Evolutionary conservation across 2,329 filamentous ascomycete species (phyloP), one percentile per base, ranked within the genome.

Genomic region (Ophiostoma sp.): DNA sequence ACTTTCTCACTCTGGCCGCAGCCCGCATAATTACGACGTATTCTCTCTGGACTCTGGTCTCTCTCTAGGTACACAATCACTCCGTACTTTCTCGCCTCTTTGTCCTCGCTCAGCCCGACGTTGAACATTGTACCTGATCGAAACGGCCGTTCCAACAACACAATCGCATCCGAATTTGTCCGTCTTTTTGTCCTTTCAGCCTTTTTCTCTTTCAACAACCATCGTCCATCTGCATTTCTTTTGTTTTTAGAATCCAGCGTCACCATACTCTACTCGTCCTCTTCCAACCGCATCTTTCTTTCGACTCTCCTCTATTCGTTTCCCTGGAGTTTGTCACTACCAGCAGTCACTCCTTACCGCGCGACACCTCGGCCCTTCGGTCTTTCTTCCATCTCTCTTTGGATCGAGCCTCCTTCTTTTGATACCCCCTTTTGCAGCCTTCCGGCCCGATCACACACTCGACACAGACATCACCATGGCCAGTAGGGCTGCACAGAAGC

Each of bases 401-500:
- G n/a, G 59, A 28, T 39, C n/a, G 15, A 8, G 63, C 25, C 22
- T 15, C 42, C 17, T 22, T 7, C 42, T n/a, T 31, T 31, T 2
- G 19, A 31, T 33, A 33, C 42, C 17, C 9, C 15, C 9, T 8
- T 52, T 33, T 50, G 42, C 64, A 22, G 9, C 15, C 25, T 7
- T 50, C 15, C 25, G 3, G 8, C 22, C 19, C 22, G 17, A 63
- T 9, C 15, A 22, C 25, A 50, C 17, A 6, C 25, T 17, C 15
- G 28, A 22, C 2, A 7, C 15, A 42, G 45, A 31, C 39, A 2
- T 28, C 33, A 81, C 73, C 76, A 93, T 93, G 91, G 91, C 91
- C 69, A 92, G 89, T 79, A 90, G 90, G 80, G 90, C 91, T 77
- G 91, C 91, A 25, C 90, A 90, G 82, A 93, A 92, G 83, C 88